Percentiles rank a stretch among this genome's conserved stretches.
These are phyloP conservation scores for Platanthera zijinensis DNA, from an alignment of 106 monocot species.

Conservation along the genomic window DNA sequence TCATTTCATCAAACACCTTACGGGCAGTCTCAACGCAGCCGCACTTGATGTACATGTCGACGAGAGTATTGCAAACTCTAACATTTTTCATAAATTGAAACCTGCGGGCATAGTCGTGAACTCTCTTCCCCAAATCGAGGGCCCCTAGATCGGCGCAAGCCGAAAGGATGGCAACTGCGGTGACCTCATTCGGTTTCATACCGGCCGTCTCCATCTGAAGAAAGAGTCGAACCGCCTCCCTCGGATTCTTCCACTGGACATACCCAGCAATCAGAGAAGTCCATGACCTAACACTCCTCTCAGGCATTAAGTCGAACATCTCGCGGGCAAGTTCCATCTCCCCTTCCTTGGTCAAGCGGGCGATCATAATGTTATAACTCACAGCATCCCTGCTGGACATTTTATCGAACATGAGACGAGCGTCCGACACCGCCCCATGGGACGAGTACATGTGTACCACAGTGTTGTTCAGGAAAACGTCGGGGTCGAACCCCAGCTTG, in stretches of 20 bases:
- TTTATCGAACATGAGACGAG: constrained; percentile 36
- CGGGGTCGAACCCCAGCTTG: constrained; percentile 35
- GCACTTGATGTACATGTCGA: constrained; percentile 78
- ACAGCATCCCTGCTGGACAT: constrained; percentile 47
- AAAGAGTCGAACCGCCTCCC: constrained; percentile 36
- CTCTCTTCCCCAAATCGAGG: constrained; percentile 34
- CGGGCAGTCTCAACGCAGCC: constrained; percentile 36
- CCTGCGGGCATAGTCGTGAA: constrained; percentile 26
- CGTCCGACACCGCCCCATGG: constrained; percentile 12
- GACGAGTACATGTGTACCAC: constrained; percentile 39
- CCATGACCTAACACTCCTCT: constrained; percentile 50
- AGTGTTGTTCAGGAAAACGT: constrained; percentile 45
- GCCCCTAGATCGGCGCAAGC: constrained; percentile 52
- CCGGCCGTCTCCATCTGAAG: constrained; percentile 35
- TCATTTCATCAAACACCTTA: constrained; percentile 39
- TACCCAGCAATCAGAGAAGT: constrained; percentile 64
- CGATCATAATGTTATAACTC: constrained; percentile 56
- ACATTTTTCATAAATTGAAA: constrained; percentile 35
- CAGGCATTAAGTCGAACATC: constrained; percentile 46
- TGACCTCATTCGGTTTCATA: constrained; percentile 46
- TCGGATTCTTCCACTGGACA: constrained; percentile 26
- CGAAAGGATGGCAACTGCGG: constrained; percentile 38
- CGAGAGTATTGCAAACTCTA: constrained; percentile 35
- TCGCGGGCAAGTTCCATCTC: constrained; percentile 34
- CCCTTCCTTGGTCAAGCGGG: constrained; percentile 26